These are phyloP conservation scores for Scedosporium minutisporum DNA, from an alignment of 2,329 filamentous ascomycete genomes.

Conservation along the genomic window DNA sequence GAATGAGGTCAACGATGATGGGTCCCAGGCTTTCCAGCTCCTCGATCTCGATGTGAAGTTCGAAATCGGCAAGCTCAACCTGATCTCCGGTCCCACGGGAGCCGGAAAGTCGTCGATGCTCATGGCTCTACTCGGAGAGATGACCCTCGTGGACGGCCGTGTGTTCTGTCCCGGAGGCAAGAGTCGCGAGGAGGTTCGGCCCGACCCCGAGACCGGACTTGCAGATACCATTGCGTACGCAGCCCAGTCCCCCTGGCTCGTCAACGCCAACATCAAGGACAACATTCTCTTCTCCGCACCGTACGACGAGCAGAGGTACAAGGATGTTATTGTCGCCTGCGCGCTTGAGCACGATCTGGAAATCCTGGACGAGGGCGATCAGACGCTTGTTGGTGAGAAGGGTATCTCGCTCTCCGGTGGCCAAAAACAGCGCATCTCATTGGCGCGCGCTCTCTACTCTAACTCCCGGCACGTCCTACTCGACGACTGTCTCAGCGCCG, in stretches of 20 bases:
- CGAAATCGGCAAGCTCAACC: conserved; percentile 75
- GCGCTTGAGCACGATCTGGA: conserved; percentile 84
- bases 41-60: conserved; percentile 80
- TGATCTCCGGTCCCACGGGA: conserved; percentile 87
- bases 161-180: conserved; percentile 79
- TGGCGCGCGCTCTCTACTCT: conserved; percentile 95
- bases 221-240: conserved; percentile 93
- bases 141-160: conserved; percentile 73
- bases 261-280: conserved; percentile 90
- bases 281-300: conserved; percentile 88
- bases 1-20: conserved; percentile 49
- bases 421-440: conserved; percentile 93
- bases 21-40: conserved; percentile 68
- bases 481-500: conserved; percentile 91
- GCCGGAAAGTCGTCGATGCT: conserved; percentile 92
- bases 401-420: conserved; percentile 93
- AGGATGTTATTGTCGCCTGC: conserved; percentile 80
- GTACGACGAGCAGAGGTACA: conserved; percentile 74
- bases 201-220: conserved; percentile 74
- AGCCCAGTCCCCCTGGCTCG: conserved; percentile 91
- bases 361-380: conserved; percentile 84
- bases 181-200: conserved; percentile 74
- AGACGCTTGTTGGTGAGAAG: conserved; percentile 93
- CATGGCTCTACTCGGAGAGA: conserved; percentile 93
- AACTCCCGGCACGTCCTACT: conserved; percentile 83